A percentile compares a stretch with the other conserved stretches of the same genome.
phyloP scores from a whole-genome alignment of 2,329 filamentous ascomycete species.

The Stagonosporopsis chrysanthemi region DNA sequence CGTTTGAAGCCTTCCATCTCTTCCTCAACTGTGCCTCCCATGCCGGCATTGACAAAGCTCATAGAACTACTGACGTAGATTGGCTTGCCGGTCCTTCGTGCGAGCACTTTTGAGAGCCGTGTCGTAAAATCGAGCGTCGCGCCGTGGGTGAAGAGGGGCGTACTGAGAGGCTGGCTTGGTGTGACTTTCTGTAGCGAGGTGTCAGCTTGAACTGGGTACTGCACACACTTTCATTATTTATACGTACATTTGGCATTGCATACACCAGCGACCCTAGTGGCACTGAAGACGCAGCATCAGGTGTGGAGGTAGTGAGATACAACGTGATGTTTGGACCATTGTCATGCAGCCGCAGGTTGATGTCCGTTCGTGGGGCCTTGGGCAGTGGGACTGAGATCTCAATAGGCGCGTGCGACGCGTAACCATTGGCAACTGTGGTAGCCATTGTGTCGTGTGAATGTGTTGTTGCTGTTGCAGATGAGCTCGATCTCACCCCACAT shows the following conservation, averaged over 20 bases:
- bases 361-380: slow-evolving; percentile 62
- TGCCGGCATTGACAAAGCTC: slow-evolving; percentile 74
- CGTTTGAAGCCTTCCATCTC: slow-evolving; percentile 88
- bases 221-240: not conserved
- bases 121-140: slow-evolving; percentile 85
- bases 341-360: slow-evolving; percentile 66
- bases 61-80: slow-evolving; percentile 93
- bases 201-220: slow-evolving; percentile 18
- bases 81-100: slow-evolving; percentile 73
- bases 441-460: slow-evolving; percentile 28
- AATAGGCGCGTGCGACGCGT: slow-evolving; percentile 50
- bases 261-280: slow-evolving; percentile 90
- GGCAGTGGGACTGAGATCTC: slow-evolving; percentile 67
- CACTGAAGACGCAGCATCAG: slow-evolving; percentile 49
- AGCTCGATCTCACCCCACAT: slow-evolving; percentile 17
- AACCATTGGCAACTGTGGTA: slow-evolving; percentile 19
- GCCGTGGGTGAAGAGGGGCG: slow-evolving; percentile 78
- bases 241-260: slow-evolving; percentile 82
- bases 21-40: slow-evolving; percentile 86
- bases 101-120: slow-evolving; percentile 82
- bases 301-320: slow-evolving; percentile 62
- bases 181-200: slow-evolving; percentile 45
- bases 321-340: slow-evolving; percentile 61
- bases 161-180: slow-evolving; percentile 71
- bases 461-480: slow-evolving; percentile 2